Conservation (phyloP, 2,329 filamentous ascomycete species). For the Penicillium rolfsii region DNA sequence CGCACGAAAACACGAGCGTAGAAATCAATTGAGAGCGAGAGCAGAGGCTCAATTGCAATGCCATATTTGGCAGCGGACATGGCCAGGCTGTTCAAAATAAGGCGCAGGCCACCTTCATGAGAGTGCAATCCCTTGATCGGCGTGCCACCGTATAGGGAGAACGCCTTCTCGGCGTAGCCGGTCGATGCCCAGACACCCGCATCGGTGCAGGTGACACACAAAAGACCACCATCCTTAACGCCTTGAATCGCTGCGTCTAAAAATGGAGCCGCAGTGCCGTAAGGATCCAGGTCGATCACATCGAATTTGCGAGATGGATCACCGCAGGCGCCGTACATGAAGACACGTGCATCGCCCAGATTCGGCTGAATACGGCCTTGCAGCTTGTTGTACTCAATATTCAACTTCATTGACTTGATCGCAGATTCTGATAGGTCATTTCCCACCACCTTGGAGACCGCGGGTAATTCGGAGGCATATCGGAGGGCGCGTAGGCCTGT, state of each 20-base stretch:
- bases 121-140: conserved; percentile 82
- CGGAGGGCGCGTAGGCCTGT: conserved; percentile 88
- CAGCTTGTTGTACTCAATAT: conserved; percentile 81
- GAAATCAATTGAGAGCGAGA: conserved; percentile 94
- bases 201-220: conserved; percentile 96
- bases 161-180: conserved; percentile 93
- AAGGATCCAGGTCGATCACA: conserved; percentile 95
- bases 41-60: conserved; percentile 81
- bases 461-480: conserved; percentile 89
- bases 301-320: conserved; percentile 67
- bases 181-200: conserved; percentile 93
- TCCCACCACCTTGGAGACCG: conserved; percentile 77
- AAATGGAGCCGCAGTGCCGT: conserved; percentile 90
- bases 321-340: conserved; percentile 76
- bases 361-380: conserved; percentile 71
- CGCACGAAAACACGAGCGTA: conserved; percentile 89
- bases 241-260: conserved; percentile 88
- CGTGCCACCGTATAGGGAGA: conserved; percentile 87
- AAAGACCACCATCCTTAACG: conserved; percentile 81
- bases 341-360: conserved; percentile 79
- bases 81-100: conserved; percentile 82
- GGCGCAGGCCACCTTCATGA: conserved; percentile 84
- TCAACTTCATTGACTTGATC: conserved; percentile 78
- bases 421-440: conserved; percentile 85
- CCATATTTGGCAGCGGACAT: conserved; percentile 82